phyloP scores from a whole-genome alignment of 2,329 filamentous ascomycete species.

The Alternaria sp. region DNA sequence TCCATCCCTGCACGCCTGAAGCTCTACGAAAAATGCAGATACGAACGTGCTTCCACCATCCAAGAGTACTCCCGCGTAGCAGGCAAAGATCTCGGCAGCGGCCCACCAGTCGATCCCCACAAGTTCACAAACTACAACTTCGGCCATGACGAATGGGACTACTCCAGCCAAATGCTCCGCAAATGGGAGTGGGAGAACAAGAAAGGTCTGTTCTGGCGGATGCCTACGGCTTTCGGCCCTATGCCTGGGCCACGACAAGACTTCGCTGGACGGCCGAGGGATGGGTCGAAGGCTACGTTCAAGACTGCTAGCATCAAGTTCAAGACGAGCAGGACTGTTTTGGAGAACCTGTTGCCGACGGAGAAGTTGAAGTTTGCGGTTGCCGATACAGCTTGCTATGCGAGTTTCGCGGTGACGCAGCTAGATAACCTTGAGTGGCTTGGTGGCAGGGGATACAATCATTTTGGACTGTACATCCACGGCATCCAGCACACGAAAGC shows the following conservation, averaged over 20 bases:
- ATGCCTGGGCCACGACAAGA: slow-evolving; percentile 51
- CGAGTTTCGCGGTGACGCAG: slow-evolving; percentile 49
- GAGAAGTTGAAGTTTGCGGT: slow-evolving; percentile 45
- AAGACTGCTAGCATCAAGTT: slow-evolving; percentile 51
- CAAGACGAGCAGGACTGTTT: slow-evolving; percentile 49
- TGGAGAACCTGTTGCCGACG: slow-evolving; percentile 51
- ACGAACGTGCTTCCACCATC: slow-evolving; percentile 63
- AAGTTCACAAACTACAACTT: slow-evolving; percentile 60
- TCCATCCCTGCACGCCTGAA: slow-evolving; percentile 63
- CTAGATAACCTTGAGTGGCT: slow-evolving; percentile 65
- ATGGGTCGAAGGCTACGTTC: slow-evolving; percentile 40
- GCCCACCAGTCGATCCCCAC: slow-evolving; percentile 41
- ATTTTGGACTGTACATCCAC: slow-evolving; percentile 67
- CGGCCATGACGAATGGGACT: slow-evolving; percentile 65
- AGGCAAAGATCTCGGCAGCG: slow-evolving; percentile 55
- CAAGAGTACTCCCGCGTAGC: slow-evolving; percentile 64
- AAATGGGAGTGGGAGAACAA: slow-evolving; percentile 58
- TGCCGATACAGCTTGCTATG: slow-evolving; percentile 48
- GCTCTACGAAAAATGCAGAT: slow-evolving; percentile 66
- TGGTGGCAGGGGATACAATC: slow-evolving; percentile 64
- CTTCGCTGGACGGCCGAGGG: slow-evolving; percentile 25
- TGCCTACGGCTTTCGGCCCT: slow-evolving; percentile 53
- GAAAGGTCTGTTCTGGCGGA: slow-evolving; percentile 46
- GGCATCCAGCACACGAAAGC: slow-evolving; percentile 63
- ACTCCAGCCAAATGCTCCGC: slow-evolving; percentile 59